Base-by-base conservation (phyloP, 768 basidiomycete genomes). In the Suillus ampliporus region DNA sequence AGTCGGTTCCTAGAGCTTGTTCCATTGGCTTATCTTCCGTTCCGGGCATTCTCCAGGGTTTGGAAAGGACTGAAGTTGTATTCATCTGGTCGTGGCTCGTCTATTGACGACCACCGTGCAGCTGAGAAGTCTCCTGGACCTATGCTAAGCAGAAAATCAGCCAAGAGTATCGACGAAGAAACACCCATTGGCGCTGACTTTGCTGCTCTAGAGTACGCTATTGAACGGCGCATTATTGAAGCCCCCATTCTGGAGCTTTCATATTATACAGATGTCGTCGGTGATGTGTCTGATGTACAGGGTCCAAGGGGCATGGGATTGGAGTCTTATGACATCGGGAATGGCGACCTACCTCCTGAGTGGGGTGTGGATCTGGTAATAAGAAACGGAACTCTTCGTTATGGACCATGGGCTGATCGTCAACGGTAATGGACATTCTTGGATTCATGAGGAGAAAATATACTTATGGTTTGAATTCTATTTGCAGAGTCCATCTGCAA, bases 351-450 rank as follows among this genome's bases (percentile, higher is more conserved):
- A 46, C 82, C 91, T 23, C 97, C 97, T 7, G 94, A 99, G 71
- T 99, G 95, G 93, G 97, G 96, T 3, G 78, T 97, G 28, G 93
- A 99, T 70, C 67, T 99, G 19, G 83, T 89, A 19, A 79, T 98
- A n/a, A 80, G 86, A 62, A 88, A 88, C 19, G 96, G 94, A 0
- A 74, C 82, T 40, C 66, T 97, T 40, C 84, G 86, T 21, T 99
- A 98, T 72, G 97, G 97, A 5, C 97, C 97, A 4, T 99, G 97
- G 97, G 91, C 95, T 26, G 97, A 99, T 77, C 84, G 96, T 28
- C 97, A 97, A 75, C 82, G 95, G 92, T 89, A 70, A 68, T 77
- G 56, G 63, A 23, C 57, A 14, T 26, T 43, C 35, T 14, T 31
- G 17, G 47, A 44, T 37, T 11, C 4, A 13, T 17, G 54, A 56